Conservation (phyloP, 2,329 filamentous ascomycete species). For the Botryotinia convoluta region DNA sequence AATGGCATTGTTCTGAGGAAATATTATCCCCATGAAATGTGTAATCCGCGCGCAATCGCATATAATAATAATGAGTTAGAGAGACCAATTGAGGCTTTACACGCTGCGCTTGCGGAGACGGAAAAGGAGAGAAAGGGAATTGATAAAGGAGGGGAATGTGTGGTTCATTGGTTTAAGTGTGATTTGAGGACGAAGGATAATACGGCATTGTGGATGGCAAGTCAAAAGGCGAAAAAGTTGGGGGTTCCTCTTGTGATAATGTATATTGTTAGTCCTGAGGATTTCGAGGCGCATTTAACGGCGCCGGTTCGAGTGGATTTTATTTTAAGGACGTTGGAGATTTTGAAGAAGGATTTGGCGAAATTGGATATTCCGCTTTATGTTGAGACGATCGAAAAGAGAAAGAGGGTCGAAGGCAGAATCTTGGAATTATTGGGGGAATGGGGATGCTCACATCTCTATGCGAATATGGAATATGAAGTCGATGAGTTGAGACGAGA, state of each 20-base stretch:
- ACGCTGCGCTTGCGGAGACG: slow-evolving; percentile 61
- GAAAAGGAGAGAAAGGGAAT: slow-evolving; percentile 51
- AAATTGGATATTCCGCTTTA: slow-evolving; percentile 75
- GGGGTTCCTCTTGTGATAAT: slow-evolving; percentile 70
- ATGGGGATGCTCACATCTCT: slow-evolving; percentile 69
- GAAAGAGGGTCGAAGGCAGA: slow-evolving; percentile 58
- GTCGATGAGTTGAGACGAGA: slow-evolving; percentile 85
- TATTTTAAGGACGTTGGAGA: slow-evolving; percentile 66
- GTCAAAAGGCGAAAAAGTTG: slow-evolving; percentile 62
- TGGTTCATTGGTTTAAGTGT: slow-evolving; percentile 89
- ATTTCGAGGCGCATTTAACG: slow-evolving; percentile 77
- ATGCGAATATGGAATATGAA: slow-evolving; percentile 85
- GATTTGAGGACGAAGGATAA: slow-evolving; percentile 77
- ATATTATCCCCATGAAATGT: slow-evolving; percentile 86
- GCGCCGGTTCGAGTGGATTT: slow-evolving; percentile 76
- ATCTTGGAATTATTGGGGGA: slow-evolving; percentile 64
- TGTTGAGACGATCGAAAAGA: slow-evolving; percentile 66
- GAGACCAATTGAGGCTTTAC: slow-evolving; percentile 69
- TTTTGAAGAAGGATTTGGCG: slow-evolving; percentile 64
- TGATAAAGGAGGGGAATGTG: slow-evolving; percentile 51
- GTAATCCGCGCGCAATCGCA: slow-evolving; percentile 69
- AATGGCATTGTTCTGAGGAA: slow-evolving; percentile 66
- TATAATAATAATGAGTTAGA: slow-evolving; percentile 70
- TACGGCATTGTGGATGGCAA: slow-evolving; percentile 64
- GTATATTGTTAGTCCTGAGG: slow-evolving; percentile 79